Evolutionary conservation across 805 yeast species (phyloP).

Genomic region (Metschnikowia matae): DNA sequence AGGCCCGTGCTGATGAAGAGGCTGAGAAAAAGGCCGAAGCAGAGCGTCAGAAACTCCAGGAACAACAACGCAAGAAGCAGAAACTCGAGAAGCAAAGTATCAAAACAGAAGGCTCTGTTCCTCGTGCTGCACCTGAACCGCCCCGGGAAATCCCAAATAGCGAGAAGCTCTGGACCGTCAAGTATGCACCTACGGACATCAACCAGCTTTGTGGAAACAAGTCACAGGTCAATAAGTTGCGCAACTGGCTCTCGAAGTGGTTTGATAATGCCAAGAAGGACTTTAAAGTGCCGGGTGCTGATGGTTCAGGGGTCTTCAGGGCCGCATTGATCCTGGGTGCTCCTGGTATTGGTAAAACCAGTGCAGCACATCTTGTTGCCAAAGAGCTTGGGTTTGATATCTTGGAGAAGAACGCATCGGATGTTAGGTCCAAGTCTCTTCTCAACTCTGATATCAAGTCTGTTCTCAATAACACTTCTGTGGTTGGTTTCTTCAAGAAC

Average conservation of each 20-base stretch:
- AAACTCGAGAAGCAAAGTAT: background rate
- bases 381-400: slow-evolving; percentile 66
- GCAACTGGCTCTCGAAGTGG: slow-evolving; percentile 79
- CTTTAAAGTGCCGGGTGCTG: slow-evolving; percentile 55
- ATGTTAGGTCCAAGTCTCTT: slow-evolving; percentile 80
- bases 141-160: slow-evolving; percentile 40
- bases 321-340: slow-evolving; percentile 88
- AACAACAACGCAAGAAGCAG: background rate
- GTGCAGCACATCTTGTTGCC: slow-evolving; percentile 75
- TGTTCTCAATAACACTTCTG: slow-evolving; percentile 75
- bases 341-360: slow-evolving; percentile 83
- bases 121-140: slow-evolving; percentile 13
- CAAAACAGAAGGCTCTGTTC: background rate
- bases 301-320: slow-evolving; percentile 65
- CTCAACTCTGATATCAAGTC: slow-evolving; percentile 65
- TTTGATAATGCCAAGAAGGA: slow-evolving; percentile 49
- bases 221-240: slow-evolving; percentile 60
- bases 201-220: slow-evolving; percentile 83
- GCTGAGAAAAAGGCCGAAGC: slow-evolving; percentile 35
- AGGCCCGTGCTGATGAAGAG: slow-evolving; percentile 42
- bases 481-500: slow-evolving; percentile 66
- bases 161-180: slow-evolving; percentile 86
- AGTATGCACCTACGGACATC: slow-evolving; percentile 78
- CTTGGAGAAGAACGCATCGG: slow-evolving; percentile 79
- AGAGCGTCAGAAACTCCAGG: slow-evolving; percentile 33